Percentiles rank a stretch among this genome's conserved stretches.
These are phyloP conservation scores for Dichomitus squalens DNA, from an alignment of 1,284 basidiomycete species.

Conservation along the genomic window DNA sequence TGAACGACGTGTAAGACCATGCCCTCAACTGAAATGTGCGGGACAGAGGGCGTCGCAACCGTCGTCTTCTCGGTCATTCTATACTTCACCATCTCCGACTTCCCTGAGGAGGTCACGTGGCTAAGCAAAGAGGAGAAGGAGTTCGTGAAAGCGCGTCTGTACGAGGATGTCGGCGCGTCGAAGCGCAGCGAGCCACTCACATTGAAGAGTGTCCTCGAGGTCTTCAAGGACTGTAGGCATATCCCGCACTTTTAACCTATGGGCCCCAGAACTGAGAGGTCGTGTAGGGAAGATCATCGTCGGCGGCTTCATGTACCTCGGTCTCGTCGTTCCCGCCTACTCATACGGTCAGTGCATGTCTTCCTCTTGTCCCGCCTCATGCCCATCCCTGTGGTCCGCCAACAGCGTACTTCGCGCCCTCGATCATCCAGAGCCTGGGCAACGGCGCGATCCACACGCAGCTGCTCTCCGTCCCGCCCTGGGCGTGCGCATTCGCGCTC, in stretches of 20 bases:
- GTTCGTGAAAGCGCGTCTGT: constrained; percentile 33
- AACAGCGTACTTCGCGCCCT: constrained; percentile 35
- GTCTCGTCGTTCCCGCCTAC: constrained; percentile 35
- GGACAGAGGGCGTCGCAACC: constrained; percentile 38
- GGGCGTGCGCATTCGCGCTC: constrained; percentile 37
- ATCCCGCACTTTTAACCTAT: not conserved
- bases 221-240: constrained; percentile 32
- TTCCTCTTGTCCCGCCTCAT: not conserved
- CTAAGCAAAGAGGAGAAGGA: constrained; percentile 33
- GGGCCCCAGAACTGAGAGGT: not conserved
- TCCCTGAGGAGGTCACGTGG: constrained; percentile 34
- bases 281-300: constrained; percentile 33
- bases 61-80: constrained; percentile 31
- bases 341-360: constrained; percentile 27
- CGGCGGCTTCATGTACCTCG: constrained; percentile 38
- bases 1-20: not conserved
- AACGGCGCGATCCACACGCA: constrained; percentile 48
- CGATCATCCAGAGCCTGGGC: constrained; percentile 43
- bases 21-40: not conserved
- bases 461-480: constrained; percentile 55
- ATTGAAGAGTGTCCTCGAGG: constrained; percentile 20
- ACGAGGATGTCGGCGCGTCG: constrained; percentile 33
- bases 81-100: constrained; percentile 35
- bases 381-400: not conserved
- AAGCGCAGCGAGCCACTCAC: constrained; percentile 27